phyloP scores from a whole-genome alignment of 257 asterid species.

The Lavandula angustifolia region DNA sequence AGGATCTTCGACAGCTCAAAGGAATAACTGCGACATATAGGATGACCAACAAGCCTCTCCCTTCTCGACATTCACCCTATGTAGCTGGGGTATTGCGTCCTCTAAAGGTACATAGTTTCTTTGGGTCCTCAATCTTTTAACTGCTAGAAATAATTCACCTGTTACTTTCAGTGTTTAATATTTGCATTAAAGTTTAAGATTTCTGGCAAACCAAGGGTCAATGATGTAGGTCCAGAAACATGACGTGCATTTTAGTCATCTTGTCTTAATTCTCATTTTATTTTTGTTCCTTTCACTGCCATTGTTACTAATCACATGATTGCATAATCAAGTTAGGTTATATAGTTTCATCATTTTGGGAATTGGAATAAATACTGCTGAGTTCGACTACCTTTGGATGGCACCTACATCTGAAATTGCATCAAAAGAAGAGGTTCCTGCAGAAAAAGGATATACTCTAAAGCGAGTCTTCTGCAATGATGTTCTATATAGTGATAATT shows the following conservation, averaged over 20 bases:
- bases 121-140: conserved; percentile 23
- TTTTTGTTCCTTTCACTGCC: not conserved
- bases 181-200: conserved; percentile 6
- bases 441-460: too few species aligned
- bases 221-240: conserved; percentile 14
- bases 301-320: conserved; percentile 6
- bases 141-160: conserved; percentile 19
- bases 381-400: conserved; percentile 11
- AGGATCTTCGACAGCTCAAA: conserved; percentile 88
- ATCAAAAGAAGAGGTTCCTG: too few species aligned
- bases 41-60: conserved; percentile 96
- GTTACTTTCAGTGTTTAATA: not conserved
- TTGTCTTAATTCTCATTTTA: conserved; percentile 8
- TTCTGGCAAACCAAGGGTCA: conserved; percentile 6
- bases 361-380: not conserved
- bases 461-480: too few species aligned
- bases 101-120: conserved; percentile 57
- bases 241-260: conserved; percentile 20
- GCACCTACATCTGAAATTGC: not conserved
- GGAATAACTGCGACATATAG: conserved; percentile 97
- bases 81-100: conserved; percentile 86
- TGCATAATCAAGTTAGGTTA: conserved; percentile 1
- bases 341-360: not conserved
- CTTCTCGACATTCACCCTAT: conserved; percentile 90
- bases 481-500: too few species aligned